Percentiles rank a stretch among this genome's conserved stretches.
Conservation (phyloP, 306 rosid species). For the Nissolia schottii region DNA sequence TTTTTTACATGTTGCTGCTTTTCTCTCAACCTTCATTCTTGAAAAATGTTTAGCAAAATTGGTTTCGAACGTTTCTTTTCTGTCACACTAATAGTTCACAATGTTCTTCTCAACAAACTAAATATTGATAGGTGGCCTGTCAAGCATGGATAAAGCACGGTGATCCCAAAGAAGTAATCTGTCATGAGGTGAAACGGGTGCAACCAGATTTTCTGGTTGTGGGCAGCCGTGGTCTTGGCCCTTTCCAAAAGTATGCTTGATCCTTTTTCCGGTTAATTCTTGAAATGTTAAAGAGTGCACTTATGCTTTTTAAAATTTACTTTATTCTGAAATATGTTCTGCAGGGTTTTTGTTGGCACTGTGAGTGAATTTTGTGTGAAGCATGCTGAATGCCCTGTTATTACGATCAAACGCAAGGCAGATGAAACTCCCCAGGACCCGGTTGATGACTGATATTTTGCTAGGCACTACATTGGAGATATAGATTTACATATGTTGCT, state of each 20-base stretch:
- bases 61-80: neutral
- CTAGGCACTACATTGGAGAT: neutral
- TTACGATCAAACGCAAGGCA: slow-evolving; percentile 81
- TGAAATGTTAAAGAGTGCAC: neutral
- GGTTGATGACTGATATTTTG: slow-evolving; percentile 69
- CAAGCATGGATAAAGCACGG: slow-evolving; percentile 85
- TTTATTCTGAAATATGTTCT: neutral
- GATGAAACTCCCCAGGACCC: slow-evolving; percentile 89
- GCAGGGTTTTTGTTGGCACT: slow-evolving; percentile 95
- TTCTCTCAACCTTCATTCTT: neutral
- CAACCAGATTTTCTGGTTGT: slow-evolving; percentile 83
- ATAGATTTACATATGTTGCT: slow-evolving; percentile 1
- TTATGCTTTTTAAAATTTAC: neutral
- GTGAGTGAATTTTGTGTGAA: slow-evolving; percentile 92
- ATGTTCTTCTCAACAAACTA: neutral
- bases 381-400: slow-evolving; percentile 97
- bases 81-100: neutral
- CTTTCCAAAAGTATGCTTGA: slow-evolving; percentile 70
- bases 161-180: slow-evolving; percentile 81
- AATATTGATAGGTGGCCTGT: slow-evolving; percentile 49
- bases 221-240: slow-evolving; percentile 96
- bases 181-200: slow-evolving; percentile 65
- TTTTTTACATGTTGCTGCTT: neutral
- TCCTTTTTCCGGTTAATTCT: neutral
- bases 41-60: neutral